Conservation (phyloP, 2,329 filamentous ascomycete genomes). For the Talaromyces sp. region DNA sequence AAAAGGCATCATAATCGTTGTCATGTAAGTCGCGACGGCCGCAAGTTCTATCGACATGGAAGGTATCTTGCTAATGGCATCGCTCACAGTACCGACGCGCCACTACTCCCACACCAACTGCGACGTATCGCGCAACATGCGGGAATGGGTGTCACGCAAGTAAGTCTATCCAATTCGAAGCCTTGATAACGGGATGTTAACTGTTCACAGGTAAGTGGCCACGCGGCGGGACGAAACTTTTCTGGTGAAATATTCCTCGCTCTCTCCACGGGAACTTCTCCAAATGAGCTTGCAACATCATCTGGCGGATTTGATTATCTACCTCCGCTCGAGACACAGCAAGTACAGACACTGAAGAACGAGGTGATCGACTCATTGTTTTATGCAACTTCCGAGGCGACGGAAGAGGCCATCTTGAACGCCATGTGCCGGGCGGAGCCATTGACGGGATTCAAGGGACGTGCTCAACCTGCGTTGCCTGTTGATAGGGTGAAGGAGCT, state of each 20-base stretch:
- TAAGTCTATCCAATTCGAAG: not conserved
- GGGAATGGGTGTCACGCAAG: not conserved
- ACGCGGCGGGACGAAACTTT: conserved; percentile 10
- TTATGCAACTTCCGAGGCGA: conserved; percentile 10
- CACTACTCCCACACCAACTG: conserved; percentile 13
- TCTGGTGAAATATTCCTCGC: conserved; percentile 14
- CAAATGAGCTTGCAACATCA: conserved; percentile 2
- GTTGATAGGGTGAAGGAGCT: conserved; percentile 12
- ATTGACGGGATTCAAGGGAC: conserved; percentile 5
- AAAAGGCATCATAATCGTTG: conserved; percentile 1
- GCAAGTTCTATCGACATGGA: too few species aligned
- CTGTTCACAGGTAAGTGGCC: not conserved
- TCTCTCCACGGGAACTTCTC: conserved; percentile 4
- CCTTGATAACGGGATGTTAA: not conserved
- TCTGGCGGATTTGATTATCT: conserved; percentile 5
- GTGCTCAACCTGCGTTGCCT: not conserved
- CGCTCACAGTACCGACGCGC: conserved; percentile 7
- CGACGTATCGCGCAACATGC: conserved; percentile 11
- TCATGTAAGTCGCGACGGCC: not conserved
- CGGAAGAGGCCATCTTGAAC: conserved; percentile 13
- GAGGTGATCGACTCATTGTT: conserved; percentile 12
- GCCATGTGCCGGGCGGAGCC: conserved; percentile 4
- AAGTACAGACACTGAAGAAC: conserved; percentile 3
- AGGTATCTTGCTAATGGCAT: not conserved
- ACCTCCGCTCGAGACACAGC: conserved; percentile 8